Evolutionary conservation across 2,329 filamentous ascomycete species (phyloP).

Genomic region (Arthrobotrys iridis): DNA sequence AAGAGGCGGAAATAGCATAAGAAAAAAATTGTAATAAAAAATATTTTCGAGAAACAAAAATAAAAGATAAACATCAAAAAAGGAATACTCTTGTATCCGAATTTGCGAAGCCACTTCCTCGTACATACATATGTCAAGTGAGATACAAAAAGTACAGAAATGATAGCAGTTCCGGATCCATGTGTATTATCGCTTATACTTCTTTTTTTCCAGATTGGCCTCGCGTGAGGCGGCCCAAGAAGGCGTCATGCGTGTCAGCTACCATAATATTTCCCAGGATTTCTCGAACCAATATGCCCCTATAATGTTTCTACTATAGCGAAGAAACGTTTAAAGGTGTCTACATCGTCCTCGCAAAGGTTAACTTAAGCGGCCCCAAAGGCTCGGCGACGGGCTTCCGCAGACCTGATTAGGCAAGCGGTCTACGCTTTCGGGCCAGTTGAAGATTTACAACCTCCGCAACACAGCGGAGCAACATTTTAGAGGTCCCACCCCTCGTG

Average conservation of each 20-base stretch:
- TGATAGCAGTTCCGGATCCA: background rate
- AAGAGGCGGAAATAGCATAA: too few species aligned
- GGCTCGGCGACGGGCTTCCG: background rate
- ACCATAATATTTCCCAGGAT: background rate
- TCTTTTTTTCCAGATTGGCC: background rate
- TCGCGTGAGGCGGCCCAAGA: constrained; percentile 15
- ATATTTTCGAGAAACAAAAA: too few species aligned
- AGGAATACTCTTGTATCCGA: background rate
- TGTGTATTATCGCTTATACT: constrained; percentile 3
- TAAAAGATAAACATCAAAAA: background rate
- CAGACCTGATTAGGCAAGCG: background rate
- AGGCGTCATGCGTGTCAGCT: background rate
- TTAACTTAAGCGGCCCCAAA: background rate
- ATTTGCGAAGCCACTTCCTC: constrained; percentile 1
- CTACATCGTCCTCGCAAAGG: background rate
- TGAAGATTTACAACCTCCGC: constrained; percentile 7
- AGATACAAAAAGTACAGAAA: background rate
- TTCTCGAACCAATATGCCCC: background rate
- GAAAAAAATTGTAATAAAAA: too few species aligned
- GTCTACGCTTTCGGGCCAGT: background rate
- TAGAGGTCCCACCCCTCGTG: background rate
- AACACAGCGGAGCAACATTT: background rate
- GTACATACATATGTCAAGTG: background rate
- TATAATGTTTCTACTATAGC: background rate
- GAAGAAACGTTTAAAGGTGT: background rate